phyloP scores from a whole-genome alignment of 2,329 filamentous ascomycete species.

The Tolypocladium endophyticum region DNA sequence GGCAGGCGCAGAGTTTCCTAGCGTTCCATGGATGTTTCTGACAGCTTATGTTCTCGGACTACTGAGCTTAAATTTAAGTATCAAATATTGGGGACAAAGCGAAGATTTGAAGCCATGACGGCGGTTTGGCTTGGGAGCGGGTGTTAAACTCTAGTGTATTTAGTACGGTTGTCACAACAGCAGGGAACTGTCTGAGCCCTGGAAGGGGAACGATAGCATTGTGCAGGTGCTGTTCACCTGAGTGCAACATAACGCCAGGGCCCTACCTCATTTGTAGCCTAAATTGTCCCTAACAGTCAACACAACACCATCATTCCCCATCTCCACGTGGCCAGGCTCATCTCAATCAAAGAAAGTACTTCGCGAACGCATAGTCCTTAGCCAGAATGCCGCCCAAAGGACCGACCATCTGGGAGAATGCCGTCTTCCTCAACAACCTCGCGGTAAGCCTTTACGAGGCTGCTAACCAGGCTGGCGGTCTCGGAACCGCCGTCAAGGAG shows the following conservation, averaged over 20 bases:
- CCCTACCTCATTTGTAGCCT: neutral
- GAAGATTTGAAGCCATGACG: neutral
- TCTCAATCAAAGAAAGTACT: neutral
- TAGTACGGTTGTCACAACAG: neutral
- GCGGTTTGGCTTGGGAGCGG: neutral
- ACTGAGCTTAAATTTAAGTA: neutral
- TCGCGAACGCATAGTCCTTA: neutral
- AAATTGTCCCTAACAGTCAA: too few relatives aligned
- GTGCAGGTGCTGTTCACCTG: neutral
- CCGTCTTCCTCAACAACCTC: conserved; percentile 22
- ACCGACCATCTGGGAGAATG: conserved; percentile 18
- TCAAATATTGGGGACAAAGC: neutral
- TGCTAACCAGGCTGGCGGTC: conserved; percentile 12
- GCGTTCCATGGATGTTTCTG: neutral
- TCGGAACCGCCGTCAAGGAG: conserved; percentile 17
- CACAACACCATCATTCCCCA: too few relatives aligned
- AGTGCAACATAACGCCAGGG: neutral
- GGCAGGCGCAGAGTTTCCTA: neutral
- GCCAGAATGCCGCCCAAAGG: conserved; percentile 11
- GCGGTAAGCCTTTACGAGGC: conserved; percentile 20
- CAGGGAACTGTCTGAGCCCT: neutral
- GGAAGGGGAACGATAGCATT: neutral
- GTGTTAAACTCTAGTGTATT: neutral
- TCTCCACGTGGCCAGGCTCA: too few relatives aligned
- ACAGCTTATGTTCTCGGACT: too few relatives aligned